Evolutionary conservation across 192 early-diverging fungal species (phyloP), one percentile per base, ranked within the genome.

Genomic region (Helicostylum pulchrum): DNA sequence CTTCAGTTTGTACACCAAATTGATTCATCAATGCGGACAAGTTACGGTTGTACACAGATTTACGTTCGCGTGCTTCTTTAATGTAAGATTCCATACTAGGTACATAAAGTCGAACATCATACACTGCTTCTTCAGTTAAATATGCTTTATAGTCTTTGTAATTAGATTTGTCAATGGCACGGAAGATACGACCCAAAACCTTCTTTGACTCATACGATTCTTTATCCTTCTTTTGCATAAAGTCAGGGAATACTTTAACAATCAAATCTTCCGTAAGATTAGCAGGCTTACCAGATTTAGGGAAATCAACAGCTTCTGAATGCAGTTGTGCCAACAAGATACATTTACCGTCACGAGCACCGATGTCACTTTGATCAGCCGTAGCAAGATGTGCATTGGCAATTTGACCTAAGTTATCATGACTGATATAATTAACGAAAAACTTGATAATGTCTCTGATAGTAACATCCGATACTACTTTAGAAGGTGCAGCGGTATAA

Each of bases 301-400:
- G 80, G 36, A 87, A 92, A 69, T 92, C 90, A 55, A 92, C 89
- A 0, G 90, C 90, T 8, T 74, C 75, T 11, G 89, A 90, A 61
- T 88, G 86, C 1, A 91, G 66, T 42, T 85, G 77, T 1, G 90
- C 90, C 12, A 92, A 73, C 0, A 66, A 65, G 0, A 87, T 26
- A 55, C 87, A 90, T 12, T 67, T 65, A 3, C 73, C 77, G 55
- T 85, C 58, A 2, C 53, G 23, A 1, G 88, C 83, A 0, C 89
- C 87, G 30, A 55, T 45, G 1, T 53, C 39, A 3, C 64, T 50
- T 4, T 30, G 8, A 64, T 92, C 90, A 0, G 90, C 87, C 6
- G 68, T 68, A 0, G 84, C 88, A 52, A 90, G 65, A 52, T 88
- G 86, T 6, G 85, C 80, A 57, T 91, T 88, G 11, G 86, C 87